Conservation (phyloP, 2,329 filamentous ascomycete species). For the Aspergillus ustus region DNA sequence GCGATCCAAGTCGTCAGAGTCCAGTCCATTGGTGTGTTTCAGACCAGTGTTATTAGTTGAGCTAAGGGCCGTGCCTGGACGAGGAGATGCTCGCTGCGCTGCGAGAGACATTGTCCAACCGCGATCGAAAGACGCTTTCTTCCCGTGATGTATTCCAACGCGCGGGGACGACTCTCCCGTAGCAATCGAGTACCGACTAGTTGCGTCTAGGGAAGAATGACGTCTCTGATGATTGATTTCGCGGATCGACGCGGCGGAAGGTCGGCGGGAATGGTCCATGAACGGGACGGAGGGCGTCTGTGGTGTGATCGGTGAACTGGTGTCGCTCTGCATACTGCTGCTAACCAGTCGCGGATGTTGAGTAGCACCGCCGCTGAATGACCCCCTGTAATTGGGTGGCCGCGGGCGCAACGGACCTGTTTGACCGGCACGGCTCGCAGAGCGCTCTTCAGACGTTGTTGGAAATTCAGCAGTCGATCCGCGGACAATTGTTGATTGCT, state of each 20-base stretch:
- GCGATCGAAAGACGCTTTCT: conserved; percentile 63
- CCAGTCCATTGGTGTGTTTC: conserved; percentile 34
- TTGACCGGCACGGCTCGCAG: conserved; percentile 44
- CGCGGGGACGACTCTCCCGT: conserved; percentile 34
- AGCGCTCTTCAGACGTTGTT: conserved; percentile 52
- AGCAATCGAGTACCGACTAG: conserved; percentile 41
- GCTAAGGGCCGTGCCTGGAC: conserved; percentile 41
- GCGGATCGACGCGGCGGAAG: conserved; percentile 80
- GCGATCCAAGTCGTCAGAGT: conserved; percentile 70
- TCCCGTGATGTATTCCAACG: conserved; percentile 47
- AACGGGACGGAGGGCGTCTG: conserved; percentile 44
- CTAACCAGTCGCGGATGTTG: conserved; percentile 39
- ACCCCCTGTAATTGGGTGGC: conserved; percentile 41
- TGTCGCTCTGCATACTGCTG: conserved; percentile 32
- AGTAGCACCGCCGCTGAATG: conserved; percentile 28
- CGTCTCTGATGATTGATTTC: conserved; percentile 82
- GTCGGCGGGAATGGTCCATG: conserved; percentile 54
- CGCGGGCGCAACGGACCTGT: conserved; percentile 47
- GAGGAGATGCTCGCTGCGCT: conserved; percentile 32
- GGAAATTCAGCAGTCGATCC: conserved; percentile 48
- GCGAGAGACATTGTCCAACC: conserved; percentile 57
- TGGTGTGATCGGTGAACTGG: conserved; percentile 51
- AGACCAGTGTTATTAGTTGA: conserved; percentile 26
- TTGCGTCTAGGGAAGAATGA: conserved; percentile 83
- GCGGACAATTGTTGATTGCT: conserved; percentile 32